Evolutionary conservation across 2,329 filamentous ascomycete species (phyloP).

Genomic region (Clonostachys chloroleuca): DNA sequence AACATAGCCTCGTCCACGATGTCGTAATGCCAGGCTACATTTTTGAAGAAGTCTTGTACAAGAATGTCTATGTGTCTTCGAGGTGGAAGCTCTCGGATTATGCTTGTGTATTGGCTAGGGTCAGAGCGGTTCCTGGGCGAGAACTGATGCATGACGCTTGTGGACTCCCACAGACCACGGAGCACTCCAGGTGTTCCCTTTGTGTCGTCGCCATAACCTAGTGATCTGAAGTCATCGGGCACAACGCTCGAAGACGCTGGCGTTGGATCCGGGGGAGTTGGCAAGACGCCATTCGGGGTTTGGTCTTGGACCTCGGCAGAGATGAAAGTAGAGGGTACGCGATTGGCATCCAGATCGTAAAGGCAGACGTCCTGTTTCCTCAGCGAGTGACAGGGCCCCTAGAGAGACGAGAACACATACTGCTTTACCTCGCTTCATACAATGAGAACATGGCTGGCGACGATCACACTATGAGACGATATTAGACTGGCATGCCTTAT

Average conservation of each 20-base stretch:
- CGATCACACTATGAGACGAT: constrained; percentile 3
- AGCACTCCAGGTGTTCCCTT: not conserved
- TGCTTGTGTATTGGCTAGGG: constrained; percentile 1
- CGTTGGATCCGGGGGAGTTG: not conserved
- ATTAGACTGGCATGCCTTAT: not conserved
- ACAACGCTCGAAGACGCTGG: not conserved
- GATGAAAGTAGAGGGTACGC: not conserved
- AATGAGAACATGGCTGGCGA: constrained; percentile 4
- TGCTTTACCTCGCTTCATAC: constrained; percentile 1
- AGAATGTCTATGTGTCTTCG: constrained; percentile 2
- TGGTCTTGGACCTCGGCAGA: not conserved
- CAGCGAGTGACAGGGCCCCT: not conserved
- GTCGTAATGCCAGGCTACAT: constrained; percentile 6
- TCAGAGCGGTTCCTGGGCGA: not conserved
- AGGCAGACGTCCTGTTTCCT: constrained; percentile 1
- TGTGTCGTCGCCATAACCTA: not conserved
- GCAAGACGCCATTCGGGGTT: not conserved
- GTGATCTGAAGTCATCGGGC: not conserved
- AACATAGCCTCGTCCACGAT: constrained; percentile 5
- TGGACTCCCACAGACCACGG: not conserved
- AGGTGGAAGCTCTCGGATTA: constrained; percentile 3
- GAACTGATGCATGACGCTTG: not conserved
- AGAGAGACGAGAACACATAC: not conserved
- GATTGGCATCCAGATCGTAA: constrained; percentile 1
- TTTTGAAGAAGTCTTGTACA: constrained; percentile 3